Percentiles rank a stretch among this genome's conserved stretches.
phyloP scores from a whole-genome alignment of 345 rosid species.

The Chamaenerion angustifolium region DNA sequence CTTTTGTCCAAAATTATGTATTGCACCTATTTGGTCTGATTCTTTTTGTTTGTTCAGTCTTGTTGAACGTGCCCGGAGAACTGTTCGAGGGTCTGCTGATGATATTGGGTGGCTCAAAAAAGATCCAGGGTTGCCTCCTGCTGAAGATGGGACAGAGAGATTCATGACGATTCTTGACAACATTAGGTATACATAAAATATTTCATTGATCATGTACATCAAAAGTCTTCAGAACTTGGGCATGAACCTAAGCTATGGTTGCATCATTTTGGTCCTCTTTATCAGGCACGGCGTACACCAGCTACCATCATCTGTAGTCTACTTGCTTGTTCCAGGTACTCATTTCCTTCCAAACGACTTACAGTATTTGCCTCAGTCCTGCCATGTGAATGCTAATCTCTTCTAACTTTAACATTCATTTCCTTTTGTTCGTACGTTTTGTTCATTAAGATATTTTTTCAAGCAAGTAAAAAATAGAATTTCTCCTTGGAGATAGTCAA shows the following conservation, averaged over 20 bases:
- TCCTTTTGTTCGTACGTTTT: too few species aligned
- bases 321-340: slow-evolving; percentile 87
- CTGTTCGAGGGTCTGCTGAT: slow-evolving; percentile 91
- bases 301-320: slow-evolving; percentile 68
- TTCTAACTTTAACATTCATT: too few species aligned
- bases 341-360: slow-evolving; percentile 3
- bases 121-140: slow-evolving; percentile 62
- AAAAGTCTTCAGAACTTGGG: slow-evolving; percentile 8
- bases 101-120: slow-evolving; percentile 91
- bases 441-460: too few species aligned
- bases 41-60: slow-evolving; percentile 31
- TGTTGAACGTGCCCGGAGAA: slow-evolving; percentile 74
- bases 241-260: slow-evolving; percentile 11
- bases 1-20: too few species aligned
- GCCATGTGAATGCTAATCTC: too few species aligned
- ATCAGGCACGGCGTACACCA: slow-evolving; percentile 90
- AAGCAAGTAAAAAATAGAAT: too few species aligned
- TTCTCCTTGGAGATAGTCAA: too few species aligned
- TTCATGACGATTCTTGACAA: slow-evolving; percentile 60
- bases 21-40: too few species aligned
- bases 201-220: slow-evolving; percentile 6
- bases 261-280: slow-evolving; percentile 9
- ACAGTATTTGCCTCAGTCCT: too few species aligned
- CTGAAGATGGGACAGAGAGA: slow-evolving; percentile 80
- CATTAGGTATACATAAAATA: slow-evolving; percentile 41